Conservation (phyloP, 345 rosid species). For the Melastoma malabathricum region DNA sequence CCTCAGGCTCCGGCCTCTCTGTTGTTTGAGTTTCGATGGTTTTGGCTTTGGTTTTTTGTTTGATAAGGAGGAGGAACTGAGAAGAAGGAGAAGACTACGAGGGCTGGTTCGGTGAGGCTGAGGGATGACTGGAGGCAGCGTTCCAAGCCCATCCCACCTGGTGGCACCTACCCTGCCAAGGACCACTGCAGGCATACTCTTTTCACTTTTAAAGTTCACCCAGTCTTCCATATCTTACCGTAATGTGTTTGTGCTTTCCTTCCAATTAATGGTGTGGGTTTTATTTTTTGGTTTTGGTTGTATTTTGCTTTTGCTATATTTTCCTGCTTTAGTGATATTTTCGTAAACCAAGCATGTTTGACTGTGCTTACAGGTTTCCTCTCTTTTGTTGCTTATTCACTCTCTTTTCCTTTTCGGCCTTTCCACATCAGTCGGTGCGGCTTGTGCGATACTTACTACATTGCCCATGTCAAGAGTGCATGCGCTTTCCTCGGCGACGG, state of each 20-base stretch:
- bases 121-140: slow-evolving; percentile 84
- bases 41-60: too few relatives aligned
- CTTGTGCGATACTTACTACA: slow-evolving; percentile 80
- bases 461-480: slow-evolving; percentile 87
- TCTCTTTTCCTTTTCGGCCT: not conserved
- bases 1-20: too few relatives aligned
- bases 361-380: not conserved
- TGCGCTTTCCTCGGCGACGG: slow-evolving; percentile 96
- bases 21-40: too few relatives aligned
- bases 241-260: too few relatives aligned
- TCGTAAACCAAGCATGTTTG: not conserved
- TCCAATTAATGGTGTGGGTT: not conserved
- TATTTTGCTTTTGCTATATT: not conserved
- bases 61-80: too few relatives aligned
- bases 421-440: slow-evolving; percentile 53
- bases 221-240: too few relatives aligned
- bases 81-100: too few relatives aligned
- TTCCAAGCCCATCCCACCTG: slow-evolving; percentile 75
- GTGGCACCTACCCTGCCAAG: slow-evolving; percentile 88
- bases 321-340: too few relatives aligned
- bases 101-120: slow-evolving; percentile 30
- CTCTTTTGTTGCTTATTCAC: slow-evolving; percentile 1
- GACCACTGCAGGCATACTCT: slow-evolving; percentile 75
- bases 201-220: too few relatives aligned
- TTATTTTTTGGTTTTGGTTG: not conserved